A percentile compares a stretch with the other conserved stretches of the same genome.
Evolutionary conservation across 306 rosid species (phyloP).

Genomic region (Myrica gale): DNA sequence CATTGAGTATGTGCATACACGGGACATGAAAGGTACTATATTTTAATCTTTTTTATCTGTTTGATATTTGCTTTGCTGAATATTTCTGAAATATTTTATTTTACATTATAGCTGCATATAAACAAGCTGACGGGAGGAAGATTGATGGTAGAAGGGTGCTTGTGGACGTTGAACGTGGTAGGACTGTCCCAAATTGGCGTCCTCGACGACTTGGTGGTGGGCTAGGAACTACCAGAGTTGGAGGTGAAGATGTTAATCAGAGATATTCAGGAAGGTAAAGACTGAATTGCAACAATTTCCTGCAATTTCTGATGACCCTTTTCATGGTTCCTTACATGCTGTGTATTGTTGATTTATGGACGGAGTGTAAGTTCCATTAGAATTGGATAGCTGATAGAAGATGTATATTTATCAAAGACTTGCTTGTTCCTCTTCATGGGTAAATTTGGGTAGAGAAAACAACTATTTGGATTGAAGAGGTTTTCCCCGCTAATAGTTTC

Average conservation of each 20-base stretch:
- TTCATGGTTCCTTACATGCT: background rate
- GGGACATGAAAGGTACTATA: conserved; percentile 93
- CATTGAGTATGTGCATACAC: conserved; percentile 88
- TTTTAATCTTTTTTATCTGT: conserved; percentile 14
- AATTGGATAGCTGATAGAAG: background rate
- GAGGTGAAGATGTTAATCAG: conserved; percentile 92
- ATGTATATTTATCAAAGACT: background rate
- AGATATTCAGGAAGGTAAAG: conserved; percentile 78
- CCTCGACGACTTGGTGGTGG: conserved; percentile 99
- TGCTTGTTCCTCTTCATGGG: background rate
- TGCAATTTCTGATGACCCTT: background rate
- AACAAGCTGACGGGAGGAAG: conserved; percentile 99
- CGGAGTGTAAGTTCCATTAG: background rate
- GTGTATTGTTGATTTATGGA: background rate
- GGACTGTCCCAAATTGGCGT: conserved; percentile 99
- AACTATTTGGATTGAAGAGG: background rate
- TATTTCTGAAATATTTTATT: conserved; percentile 6
- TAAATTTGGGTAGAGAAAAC: background rate
- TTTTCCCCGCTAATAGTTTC: background rate
- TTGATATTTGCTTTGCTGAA: conserved; percentile 2
- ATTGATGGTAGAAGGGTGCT: conserved; percentile 96
- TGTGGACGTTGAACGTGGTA: conserved; percentile 98
- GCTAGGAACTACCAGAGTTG: conserved; percentile 94
- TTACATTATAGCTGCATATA: conserved; percentile 76
- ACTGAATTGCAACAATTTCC: conserved; percentile 12